Conservation (phyloP, 768 basidiomycete genomes). For the Kwoniella heveanensis region DNA sequence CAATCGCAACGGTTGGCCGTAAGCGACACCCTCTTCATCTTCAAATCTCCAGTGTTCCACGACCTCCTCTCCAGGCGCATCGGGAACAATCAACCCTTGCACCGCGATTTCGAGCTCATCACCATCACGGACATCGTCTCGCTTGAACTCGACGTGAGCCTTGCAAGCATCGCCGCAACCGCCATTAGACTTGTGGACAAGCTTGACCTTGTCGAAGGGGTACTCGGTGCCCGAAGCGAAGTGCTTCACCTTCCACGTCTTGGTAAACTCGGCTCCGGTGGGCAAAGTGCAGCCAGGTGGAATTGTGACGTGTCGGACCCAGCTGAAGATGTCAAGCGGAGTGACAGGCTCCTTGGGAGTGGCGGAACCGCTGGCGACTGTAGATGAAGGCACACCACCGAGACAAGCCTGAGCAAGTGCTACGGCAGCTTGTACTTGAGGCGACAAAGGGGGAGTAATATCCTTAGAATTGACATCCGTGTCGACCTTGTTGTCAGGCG, state of each 20-base stretch:
- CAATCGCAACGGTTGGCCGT: conserved; percentile 49
- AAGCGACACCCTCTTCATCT: conserved; percentile 42
- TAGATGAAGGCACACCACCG: neutral
- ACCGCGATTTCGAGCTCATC: conserved; percentile 41
- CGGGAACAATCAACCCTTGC: conserved; percentile 39
- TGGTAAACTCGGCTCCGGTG: conserved; percentile 53
- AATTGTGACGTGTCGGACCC: conserved; percentile 53
- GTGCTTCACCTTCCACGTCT: conserved; percentile 55
- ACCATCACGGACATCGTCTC: conserved; percentile 37
- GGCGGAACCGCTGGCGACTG: neutral
- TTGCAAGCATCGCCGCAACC: conserved; percentile 22
- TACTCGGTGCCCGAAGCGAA: conserved; percentile 49
- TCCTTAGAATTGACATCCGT: neutral
- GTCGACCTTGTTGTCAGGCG: conserved; percentile 27
- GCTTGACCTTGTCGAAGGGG: conserved; percentile 31
- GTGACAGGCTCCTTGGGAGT: conserved; percentile 26
- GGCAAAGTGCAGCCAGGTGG: conserved; percentile 50
- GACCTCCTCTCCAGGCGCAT: conserved; percentile 33
- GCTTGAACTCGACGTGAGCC: conserved; percentile 16
- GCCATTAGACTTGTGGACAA: conserved; percentile 28
- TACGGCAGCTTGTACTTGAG: conserved; percentile 4
- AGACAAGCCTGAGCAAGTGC: conserved; percentile 5
- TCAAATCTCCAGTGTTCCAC: conserved; percentile 49
- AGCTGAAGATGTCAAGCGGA: conserved; percentile 45
- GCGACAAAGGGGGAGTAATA: neutral